These are phyloP conservation scores for Paecilomyces sp. DNA, from an alignment of 2,329 filamentous ascomycete species.

Conservation along the genomic window DNA sequence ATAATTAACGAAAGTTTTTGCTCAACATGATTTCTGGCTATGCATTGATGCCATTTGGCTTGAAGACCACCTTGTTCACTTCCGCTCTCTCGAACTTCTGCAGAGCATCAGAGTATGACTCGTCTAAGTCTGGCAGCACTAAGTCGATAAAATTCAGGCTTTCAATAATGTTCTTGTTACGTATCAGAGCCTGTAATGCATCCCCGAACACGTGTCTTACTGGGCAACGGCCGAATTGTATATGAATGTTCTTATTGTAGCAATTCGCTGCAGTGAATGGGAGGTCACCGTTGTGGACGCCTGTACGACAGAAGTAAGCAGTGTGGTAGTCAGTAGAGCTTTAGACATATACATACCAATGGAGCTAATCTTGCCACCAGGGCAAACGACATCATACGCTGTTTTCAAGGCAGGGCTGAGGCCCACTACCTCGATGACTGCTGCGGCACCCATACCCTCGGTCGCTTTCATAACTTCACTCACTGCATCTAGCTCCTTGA, in stretches of 20 bases:
- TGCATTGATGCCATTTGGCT: background rate
- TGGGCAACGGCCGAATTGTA: conserved; percentile 70
- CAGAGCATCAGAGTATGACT: background rate
- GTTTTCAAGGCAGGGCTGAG: conserved; percentile 59
- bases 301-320: background rate
- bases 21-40: too few species aligned
- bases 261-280: conserved; percentile 59
- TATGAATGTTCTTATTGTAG: conserved; percentile 58
- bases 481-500: conserved; percentile 52
- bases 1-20: too few species aligned
- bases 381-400: conserved; percentile 63
- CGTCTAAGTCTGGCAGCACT: background rate
- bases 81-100: background rate
- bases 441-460: conserved; percentile 72
- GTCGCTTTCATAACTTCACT: conserved; percentile 67
- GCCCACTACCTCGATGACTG: conserved; percentile 72
- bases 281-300: conserved; percentile 58
- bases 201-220: conserved; percentile 45
- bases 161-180: background rate
- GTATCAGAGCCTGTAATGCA: conserved; percentile 4
- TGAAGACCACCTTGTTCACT: background rate
- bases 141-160: background rate
- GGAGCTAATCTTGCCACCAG: conserved; percentile 64
- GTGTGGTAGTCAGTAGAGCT: background rate
- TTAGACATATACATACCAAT: conserved; percentile 59